phyloP scores from a whole-genome alignment of 2,329 filamentous ascomycete genomes.

The Fusarium sp. region DNA sequence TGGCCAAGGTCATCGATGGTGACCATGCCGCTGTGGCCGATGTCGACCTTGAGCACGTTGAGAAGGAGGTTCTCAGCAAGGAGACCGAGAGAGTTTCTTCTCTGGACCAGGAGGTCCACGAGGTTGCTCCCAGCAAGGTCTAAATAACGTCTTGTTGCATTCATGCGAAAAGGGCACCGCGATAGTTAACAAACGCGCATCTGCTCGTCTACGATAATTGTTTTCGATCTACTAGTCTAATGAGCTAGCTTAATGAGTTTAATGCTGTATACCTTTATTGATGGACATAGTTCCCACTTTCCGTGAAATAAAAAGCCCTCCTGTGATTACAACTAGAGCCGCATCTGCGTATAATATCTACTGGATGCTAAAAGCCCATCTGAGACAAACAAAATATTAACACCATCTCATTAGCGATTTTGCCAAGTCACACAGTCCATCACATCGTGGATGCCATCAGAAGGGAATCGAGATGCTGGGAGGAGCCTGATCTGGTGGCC shows the following conservation, averaged over 20 bases:
- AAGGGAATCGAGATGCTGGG: no score
- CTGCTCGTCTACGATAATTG: neutral
- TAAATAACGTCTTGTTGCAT: neutral
- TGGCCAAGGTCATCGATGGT: slow-evolving; percentile 76
- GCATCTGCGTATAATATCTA: rapidly evolving
- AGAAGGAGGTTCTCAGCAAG: slow-evolving; percentile 57
- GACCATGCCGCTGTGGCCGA: slow-evolving; percentile 65
- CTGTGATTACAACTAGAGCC: rapidly evolving
- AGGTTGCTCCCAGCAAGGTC: slow-evolving; percentile 8
- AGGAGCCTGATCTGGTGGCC: no score
- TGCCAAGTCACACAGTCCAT: no score
- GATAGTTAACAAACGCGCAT: neutral
- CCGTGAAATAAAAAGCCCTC: neutral
- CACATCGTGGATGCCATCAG: no score
- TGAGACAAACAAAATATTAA: no score
- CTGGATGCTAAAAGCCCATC: no score
- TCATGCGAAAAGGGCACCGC: no score
- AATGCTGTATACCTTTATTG: neutral
- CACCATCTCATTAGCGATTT: no score
- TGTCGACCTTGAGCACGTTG: slow-evolving; percentile 65
- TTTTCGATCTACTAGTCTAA: neutral
- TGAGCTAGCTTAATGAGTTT: neutral
- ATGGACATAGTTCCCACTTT: neutral
- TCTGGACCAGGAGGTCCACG: slow-evolving; percentile 8
- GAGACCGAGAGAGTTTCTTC: slow-evolving; percentile 7